phyloP scores from a whole-genome alignment of 2,329 filamentous ascomycete species.

The Elsinoe ampelina region DNA sequence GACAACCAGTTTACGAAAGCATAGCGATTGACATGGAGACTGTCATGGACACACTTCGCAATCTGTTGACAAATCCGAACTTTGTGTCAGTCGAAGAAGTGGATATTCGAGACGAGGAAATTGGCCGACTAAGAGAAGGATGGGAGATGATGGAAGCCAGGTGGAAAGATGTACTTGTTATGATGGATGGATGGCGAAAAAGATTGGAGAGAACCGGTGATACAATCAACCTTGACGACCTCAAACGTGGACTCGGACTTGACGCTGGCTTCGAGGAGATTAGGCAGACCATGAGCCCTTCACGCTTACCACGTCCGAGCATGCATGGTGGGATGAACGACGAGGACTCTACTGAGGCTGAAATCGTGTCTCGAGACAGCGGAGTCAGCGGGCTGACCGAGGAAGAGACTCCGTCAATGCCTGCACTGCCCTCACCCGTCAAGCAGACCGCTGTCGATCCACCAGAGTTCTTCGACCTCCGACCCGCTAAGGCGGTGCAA shows the following conservation, averaged over 20 bases:
- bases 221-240: slow-evolving; percentile 53
- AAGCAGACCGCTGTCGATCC: slow-evolving; percentile 22
- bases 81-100: slow-evolving; percentile 96
- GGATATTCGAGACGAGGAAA: slow-evolving; percentile 84
- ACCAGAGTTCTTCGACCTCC: slow-evolving; percentile 28
- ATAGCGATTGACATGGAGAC: slow-evolving; percentile 64
- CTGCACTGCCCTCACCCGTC: not conserved
- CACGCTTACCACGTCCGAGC: slow-evolving; percentile 43
- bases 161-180: slow-evolving; percentile 78
- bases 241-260: slow-evolving; percentile 54
- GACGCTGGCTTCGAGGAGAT: slow-evolving; percentile 38
- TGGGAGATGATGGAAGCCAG: slow-evolving; percentile 90
- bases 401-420: slow-evolving; percentile 8
- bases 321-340: not conserved
- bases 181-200: slow-evolving; percentile 89
- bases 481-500: slow-evolving; percentile 18
- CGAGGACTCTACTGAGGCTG: slow-evolving; percentile 14
- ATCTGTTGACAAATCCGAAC: slow-evolving; percentile 83
- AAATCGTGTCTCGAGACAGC: slow-evolving; percentile 22
- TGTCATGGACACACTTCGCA: slow-evolving; percentile 71
- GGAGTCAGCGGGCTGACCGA: slow-evolving; percentile 23
- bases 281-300: slow-evolving; percentile 16
- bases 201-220: slow-evolving; percentile 64
- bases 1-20: slow-evolving; percentile 48
- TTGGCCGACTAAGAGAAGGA: slow-evolving; percentile 67